Evolutionary conservation across 164 flowering plant species (phyloP), one percentile per base, ranked within the genome.

Genomic region (Protea cynaroides): DNA sequence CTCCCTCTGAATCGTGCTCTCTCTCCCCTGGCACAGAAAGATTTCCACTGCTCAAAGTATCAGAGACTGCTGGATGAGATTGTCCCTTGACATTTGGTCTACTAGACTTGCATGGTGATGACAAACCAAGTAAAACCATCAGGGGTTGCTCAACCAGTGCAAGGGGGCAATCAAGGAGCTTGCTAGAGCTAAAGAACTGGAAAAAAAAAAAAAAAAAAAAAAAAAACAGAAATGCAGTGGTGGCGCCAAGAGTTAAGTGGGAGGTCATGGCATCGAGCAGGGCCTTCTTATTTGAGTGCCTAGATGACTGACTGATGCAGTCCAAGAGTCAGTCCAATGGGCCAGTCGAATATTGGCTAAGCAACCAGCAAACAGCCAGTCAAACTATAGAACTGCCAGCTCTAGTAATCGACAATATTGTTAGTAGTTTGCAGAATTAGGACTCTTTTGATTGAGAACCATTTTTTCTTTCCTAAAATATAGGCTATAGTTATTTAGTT

Each of bases 111-210:
- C 74, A 86, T 1, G 87, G 91, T 14, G 81, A 69, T 43, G 93
- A 87, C 38, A 87, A 84, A 62, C 86, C 96, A 0, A 89, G 96
- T 61, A 82, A 80, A 56, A 87, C 96, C 4, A 82, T 89, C 0
- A 84, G 83, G 34, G 96, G 96, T 43, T 89, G 64, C 77, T 87
- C 19, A 24, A 12, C 0, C 80, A 81, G 40, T 75, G 93, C 1
- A 77, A 71, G 55, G n/a, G 68, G 0, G 96, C 84, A 13, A 87
- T 89, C 69, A 70, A 71, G 54, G 79, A 83, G 63, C 77, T 86
- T 21, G 25, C 52, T 4, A 62, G 59, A 49, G 67, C 59, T 18
- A 18, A 36, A 13, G 52, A n/a, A n/a, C n/a, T n/a, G 1, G n/a
- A n/a, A n/a, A n/a, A n/a, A n/a, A n/a, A n/a, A n/a, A n/a, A n/a